Evolutionary conservation across 345 rosid species (phyloP), one percentile per base, ranked within the genome.

Genomic region (Linum tenue): DNA sequence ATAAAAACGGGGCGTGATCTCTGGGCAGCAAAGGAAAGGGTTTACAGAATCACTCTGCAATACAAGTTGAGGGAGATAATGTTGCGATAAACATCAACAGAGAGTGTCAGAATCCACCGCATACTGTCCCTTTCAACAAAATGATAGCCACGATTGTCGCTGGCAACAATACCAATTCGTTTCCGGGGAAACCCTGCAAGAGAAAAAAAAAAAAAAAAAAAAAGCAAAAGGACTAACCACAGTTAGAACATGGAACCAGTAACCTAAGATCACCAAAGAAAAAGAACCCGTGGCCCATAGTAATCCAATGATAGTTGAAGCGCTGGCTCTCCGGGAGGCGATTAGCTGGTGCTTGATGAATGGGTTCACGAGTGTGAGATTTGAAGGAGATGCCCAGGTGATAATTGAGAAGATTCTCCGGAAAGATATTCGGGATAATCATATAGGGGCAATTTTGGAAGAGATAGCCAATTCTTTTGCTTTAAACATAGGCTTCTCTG

Each of bases 31-130:
- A 4, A 37, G 37, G 12, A 60, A 38, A 39, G 3, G 53, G 70
- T 59, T 80, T 85, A 88, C 86, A 88, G 90, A 76, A 88, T 88
- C 63, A 88, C 95, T 68, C 85, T 75, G 55, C 95, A 88, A 62
- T 84, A 85, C n/a, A 88, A 72, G 73, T 83, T 85, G 78, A 80
- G 64, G 41, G 85, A 83, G 71, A 82, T 66, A 67, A 84, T 82
- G 79, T 78, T 88, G 39, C 83, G 78, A 74, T 72, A 77, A 36
- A 88, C 88, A 48, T 85, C 90, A 71, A 85, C 77, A 57, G 82
- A 77, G 35, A 80, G 84, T 73, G 68, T 83, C 31, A 82, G 60
- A 81, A 85, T 79, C 95, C 95, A 84, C 85, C 80, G 79, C 95
- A 88, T 88, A 64, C 78, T 88, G 83, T 35, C 69, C 37, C 70